Evolutionary conservation across 371 early-diverging fungal species (phyloP).

Genomic region (Rhizomucor miehei): DNA sequence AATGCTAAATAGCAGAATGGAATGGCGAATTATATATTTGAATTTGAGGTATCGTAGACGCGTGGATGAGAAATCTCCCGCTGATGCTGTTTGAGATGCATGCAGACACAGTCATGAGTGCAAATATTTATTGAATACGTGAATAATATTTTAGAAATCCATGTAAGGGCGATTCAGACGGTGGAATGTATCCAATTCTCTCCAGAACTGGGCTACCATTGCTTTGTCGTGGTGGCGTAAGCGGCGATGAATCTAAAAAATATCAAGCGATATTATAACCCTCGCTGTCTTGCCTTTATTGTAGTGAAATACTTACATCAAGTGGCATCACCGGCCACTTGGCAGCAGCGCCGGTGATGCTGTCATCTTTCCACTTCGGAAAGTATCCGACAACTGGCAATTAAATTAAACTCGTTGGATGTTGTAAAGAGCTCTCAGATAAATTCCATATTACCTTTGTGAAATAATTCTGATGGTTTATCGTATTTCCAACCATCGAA

Average conservation of each 20-base stretch:
- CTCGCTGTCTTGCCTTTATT: no score
- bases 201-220: conserved; percentile 78
- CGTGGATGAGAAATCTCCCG: no score
- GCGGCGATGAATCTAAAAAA: conserved; percentile 62
- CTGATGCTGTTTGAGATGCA: no score
- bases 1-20: no score
- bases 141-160: no score
- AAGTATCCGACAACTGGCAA: conserved; percentile 71
- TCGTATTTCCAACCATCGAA: conserved; percentile 90
- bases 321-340: conserved; percentile 77
- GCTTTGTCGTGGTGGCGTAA: conserved; percentile 77
- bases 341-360: conserved; percentile 49
- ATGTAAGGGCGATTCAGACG: no score
- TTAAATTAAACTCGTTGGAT: no score
- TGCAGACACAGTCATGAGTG: no score
- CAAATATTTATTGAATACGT: no score
- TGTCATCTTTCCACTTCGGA: conserved; percentile 77
- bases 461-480: conserved; percentile 78
- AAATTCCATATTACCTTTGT: conserved; percentile 48
- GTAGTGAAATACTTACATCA: conserved; percentile 42
- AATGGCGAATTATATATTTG: no score
- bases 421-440: conserved; percentile 1
- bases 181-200: conserved; percentile 49
- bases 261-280: not conserved
- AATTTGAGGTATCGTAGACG: no score